Conservation (phyloP, 192 early-diverging fungal species). For the Anaeromyces robustus region DNA sequence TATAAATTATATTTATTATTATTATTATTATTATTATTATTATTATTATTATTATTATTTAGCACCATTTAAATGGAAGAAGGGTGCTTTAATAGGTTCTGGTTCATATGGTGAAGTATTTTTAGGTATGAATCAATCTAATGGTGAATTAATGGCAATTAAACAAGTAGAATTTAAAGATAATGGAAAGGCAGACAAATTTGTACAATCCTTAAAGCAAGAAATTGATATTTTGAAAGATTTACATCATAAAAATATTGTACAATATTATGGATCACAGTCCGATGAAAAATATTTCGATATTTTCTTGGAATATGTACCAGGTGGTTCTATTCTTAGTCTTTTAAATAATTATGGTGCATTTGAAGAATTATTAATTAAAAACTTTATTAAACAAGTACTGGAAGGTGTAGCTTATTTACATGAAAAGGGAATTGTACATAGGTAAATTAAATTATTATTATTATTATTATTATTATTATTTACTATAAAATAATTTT, state of each 20-base stretch:
- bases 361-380: constrained; percentile 68
- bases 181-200: constrained; percentile 44
- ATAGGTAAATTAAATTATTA: neutral
- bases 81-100: constrained; percentile 81
- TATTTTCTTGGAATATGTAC: constrained; percentile 95
- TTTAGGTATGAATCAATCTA: constrained; percentile 70
- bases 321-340: constrained; percentile 85
- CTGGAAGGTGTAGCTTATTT: constrained; percentile 87
- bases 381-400: constrained; percentile 81
- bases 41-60: neutral
- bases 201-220: constrained; percentile 60
- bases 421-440: constrained; percentile 34
- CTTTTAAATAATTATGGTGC: constrained; percentile 71
- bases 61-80: constrained; percentile 49
- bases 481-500: too few species aligned
- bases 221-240: constrained; percentile 85
- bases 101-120: constrained; percentile 96
- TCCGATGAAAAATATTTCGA: constrained; percentile 63
- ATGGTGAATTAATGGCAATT: constrained; percentile 86
- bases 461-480: too few species aligned
- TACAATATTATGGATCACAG: constrained; percentile 65
- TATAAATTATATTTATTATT: too few species aligned
- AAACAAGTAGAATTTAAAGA: constrained; percentile 71
- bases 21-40: too few species aligned
- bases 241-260: constrained; percentile 85